Evolutionary conservation across 345 rosid species (phyloP), one percentile per base, ranked within the genome.

Genomic region (Litchi chinensis): DNA sequence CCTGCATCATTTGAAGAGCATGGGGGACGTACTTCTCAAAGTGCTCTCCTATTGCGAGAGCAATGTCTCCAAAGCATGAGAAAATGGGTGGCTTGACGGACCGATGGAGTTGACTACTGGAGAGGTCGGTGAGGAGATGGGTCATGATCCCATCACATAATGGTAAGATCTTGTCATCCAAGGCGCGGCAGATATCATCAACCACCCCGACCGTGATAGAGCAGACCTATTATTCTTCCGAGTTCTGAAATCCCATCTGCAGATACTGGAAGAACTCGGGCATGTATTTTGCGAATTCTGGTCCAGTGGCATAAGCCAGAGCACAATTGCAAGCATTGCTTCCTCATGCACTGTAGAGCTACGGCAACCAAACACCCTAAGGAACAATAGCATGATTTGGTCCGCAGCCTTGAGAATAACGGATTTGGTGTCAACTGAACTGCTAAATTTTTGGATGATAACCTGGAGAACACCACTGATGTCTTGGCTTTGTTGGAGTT

Each of bases 301-400:
- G 50, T 72, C 98, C 99, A 76, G 90, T 86, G 2, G 97, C 98
- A 82, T 94, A 92, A 71, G 99, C 99, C 62, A 96, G 92, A 10
- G 98, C 92, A 77, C 99, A 7, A 96, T 91, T 41, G 99, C 99
- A 40, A 96, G 98, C 99, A 96, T 96, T 60, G 97, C 98, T 84
- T 96, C 99, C 88, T 96, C 97, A n/a, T 93, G 97, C 68, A 94
- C 97, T 8, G 97, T 94, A 77, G 99, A 91, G 84, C 94, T 94
- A 77, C 89, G 92, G 82, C 97, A 96, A 65, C 89, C 95, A 79
- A 96, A 89, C 66, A 94, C 98, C 81, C 83, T 87, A 18, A 96
- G 94, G 86, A 94, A 93, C 79, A 94, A 71, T 57, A 87, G 13
- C 99, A 96, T 96, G 74, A 96, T 93, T 82, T 89, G 89, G 85